Percentiles rank a stretch among this genome's conserved stretches.
Conservation (phyloP, 495 filamentous ascomycete genomes). For the Cetradonia linearis region DNA sequence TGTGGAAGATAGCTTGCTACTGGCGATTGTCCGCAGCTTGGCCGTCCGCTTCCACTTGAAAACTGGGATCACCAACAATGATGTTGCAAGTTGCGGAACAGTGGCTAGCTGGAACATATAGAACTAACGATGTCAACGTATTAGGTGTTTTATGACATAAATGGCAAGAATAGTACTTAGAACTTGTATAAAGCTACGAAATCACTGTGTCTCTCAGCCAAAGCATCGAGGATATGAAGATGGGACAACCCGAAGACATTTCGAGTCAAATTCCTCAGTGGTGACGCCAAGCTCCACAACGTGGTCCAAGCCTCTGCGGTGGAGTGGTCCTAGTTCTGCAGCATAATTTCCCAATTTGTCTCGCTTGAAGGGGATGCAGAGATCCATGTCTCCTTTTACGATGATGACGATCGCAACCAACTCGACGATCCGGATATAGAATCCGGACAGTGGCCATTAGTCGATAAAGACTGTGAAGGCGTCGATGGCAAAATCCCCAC, state of each 20-base stretch:
- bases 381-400: background rate
- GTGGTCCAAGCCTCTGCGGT: background rate
- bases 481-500: background rate
- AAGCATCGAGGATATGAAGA: background rate
- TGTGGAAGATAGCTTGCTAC: no score
- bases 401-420: background rate
- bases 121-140: background rate
- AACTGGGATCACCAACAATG: no score
- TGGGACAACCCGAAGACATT: background rate
- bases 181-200: background rate
- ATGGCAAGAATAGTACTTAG: background rate
- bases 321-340: background rate
- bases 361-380: background rate
- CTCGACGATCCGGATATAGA: background rate
- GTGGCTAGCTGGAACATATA: background rate
- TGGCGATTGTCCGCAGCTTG: no score
- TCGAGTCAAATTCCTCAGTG: background rate
- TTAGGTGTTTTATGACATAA: background rate
- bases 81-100: background rate
- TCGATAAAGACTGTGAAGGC: background rate
- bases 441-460: background rate
- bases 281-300: background rate
- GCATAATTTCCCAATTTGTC: background rate
- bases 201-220: background rate
- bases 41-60: no score